Base-by-base conservation (phyloP, 169 alveolate genomes). In the Theileria annulata region DNA sequence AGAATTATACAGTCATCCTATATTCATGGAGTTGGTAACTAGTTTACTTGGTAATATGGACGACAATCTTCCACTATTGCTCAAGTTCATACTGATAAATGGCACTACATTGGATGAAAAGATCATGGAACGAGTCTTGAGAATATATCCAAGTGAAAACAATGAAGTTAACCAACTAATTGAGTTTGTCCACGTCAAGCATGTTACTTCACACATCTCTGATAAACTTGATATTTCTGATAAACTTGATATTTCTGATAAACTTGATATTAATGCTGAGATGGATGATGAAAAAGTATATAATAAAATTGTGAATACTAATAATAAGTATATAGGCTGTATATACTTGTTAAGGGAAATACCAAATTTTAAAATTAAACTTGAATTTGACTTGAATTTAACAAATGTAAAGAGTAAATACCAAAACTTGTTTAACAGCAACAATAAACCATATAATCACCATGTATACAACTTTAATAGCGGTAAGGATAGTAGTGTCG, bases 341-440 rank as follows among this genome's bases (percentile, higher is more conserved):
- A 15, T 62, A 15, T 62, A 28, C 13, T 21, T 62, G 33, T 23
- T 21, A 31, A 62, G 4, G 0, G 51, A 62, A 15, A 23, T 62
- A 25, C 71, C 37, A 62, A 2, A 21, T 0, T 62, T 28, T 62
- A 30, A 21, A 15, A 17, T 62, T 37, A 30, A 2, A 2, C 51
- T 62, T 31, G 25, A 19, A 10, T 25, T 62, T 62, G 37, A 62
- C 71, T 15, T 62, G 71, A 62, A 62, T 37, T 37, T 62, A 37
- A 37, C 71, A 0, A 15, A 62, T 15, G 37, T 62, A 6, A 62
- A 30, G 48, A 62, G 71, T 62, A 62, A 21, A 30, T 62, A n/a
- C 31, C 28, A 21, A 23, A 28, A 62, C 31, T 21, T 30, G 8
- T 28, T 62, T 17, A 62, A 27, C 31, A 8, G 8, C 10, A 62